phyloP scores from a whole-genome alignment of 768 basidiomycete genomes.

The Amanita exitialis region DNA sequence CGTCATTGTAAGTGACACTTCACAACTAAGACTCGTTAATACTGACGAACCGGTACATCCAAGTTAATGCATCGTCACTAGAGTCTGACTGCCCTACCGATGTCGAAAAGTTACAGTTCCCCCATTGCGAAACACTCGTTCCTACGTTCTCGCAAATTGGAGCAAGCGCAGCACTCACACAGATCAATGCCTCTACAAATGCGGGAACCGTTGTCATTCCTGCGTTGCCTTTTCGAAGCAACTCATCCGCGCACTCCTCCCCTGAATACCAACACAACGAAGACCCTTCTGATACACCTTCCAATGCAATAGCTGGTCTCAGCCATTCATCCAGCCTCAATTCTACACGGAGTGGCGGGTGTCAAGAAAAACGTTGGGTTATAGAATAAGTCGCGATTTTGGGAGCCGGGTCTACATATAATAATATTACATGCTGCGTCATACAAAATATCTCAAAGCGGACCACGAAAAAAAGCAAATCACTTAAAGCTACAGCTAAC shows the following conservation, averaged over 20 bases:
- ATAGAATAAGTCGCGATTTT: background rate
- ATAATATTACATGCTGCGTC: background rate
- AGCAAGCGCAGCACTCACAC: background rate
- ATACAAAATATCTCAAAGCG: background rate
- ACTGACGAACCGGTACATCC: background rate
- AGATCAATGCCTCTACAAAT: background rate
- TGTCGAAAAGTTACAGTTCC: conserved; percentile 55
- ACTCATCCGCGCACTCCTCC: background rate
- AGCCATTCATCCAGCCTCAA: background rate
- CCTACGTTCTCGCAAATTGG: conserved; percentile 24
- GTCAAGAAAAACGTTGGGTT: background rate
- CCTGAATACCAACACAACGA: background rate
- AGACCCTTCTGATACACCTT: background rate
- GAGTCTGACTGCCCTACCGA: conserved; percentile 25
- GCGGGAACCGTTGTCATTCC: background rate
- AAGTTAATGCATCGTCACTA: conserved; percentile 36
- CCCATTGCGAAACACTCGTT: conserved; percentile 37
- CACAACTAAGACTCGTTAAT: background rate
- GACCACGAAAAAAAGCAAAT: background rate
- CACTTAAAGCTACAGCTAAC: background rate
- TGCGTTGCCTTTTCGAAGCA: background rate
- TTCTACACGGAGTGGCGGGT: background rate
- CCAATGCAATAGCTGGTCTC: background rate
- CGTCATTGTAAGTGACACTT: conserved; percentile 43
- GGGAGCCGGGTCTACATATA: conserved; percentile 16